Conservation (phyloP, 495 filamentous ascomycete species). For the Podospora pseudopauciseta region DNA sequence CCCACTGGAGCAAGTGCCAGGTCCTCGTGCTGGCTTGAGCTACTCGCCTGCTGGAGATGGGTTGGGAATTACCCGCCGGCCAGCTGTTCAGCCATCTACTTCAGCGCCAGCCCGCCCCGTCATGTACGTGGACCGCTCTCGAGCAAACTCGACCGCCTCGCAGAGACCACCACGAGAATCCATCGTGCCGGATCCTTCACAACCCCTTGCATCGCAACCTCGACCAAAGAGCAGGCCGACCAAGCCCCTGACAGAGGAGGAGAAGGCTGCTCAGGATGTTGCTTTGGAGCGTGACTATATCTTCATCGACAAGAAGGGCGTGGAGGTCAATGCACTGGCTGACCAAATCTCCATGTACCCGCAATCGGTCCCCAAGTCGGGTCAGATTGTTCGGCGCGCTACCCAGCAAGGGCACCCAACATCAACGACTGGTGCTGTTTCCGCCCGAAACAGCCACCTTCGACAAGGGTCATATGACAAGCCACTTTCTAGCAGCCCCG, state of each 20-base stretch:
- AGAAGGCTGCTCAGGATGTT: constrained; percentile 78
- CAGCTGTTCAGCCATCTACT: constrained; percentile 34
- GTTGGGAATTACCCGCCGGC: constrained; percentile 42
- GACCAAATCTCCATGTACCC: constrained; percentile 85
- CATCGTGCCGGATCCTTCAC: constrained; percentile 18
- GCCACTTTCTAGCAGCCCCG: constrained; percentile 69
- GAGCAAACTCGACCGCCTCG: constrained; percentile 39
- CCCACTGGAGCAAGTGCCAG: constrained; percentile 25
- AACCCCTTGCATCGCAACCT: constrained; percentile 12
- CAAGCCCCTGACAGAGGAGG: constrained; percentile 53
- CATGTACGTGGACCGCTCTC: constrained; percentile 33
- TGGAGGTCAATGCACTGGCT: constrained; percentile 95
- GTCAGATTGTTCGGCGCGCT: constrained; percentile 45
- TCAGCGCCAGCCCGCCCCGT: constrained; percentile 37
- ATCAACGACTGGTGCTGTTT: not conserved
- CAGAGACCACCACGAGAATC: constrained; percentile 25
- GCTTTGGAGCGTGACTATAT: constrained; percentile 93
- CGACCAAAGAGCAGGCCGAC: constrained; percentile 27
- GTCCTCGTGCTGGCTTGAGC: constrained; percentile 17
- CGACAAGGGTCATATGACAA: constrained; percentile 77
- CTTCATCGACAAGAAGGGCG: constrained; percentile 86
- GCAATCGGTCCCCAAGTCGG: constrained; percentile 42
- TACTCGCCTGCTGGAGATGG: constrained; percentile 39
- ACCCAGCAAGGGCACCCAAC: constrained; percentile 58
- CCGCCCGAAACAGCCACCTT: constrained; percentile 52